phyloP scores from a whole-genome alignment of 1,139 yeast genomes.

The Debaryomyces psychrophilus region DNA sequence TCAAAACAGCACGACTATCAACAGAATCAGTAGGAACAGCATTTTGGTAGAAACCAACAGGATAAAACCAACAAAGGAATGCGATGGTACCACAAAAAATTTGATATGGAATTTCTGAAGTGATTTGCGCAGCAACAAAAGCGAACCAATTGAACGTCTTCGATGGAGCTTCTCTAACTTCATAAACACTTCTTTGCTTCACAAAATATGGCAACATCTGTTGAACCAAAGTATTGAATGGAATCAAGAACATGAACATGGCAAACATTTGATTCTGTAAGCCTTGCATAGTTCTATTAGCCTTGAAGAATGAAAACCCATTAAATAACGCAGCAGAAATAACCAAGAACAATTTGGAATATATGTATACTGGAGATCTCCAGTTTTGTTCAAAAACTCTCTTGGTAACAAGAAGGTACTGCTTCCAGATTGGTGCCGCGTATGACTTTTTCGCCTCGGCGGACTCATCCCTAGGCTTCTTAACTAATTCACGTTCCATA shows the following conservation, averaged over 20 bases:
- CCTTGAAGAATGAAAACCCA: conserved; percentile 76
- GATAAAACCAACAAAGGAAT: conserved; percentile 47
- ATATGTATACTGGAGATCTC: conserved; percentile 75
- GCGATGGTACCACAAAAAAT: conserved; percentile 37
- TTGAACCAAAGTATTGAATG: conserved; percentile 65
- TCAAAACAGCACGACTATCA: conserved; percentile 60
- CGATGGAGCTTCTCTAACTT: conserved; percentile 86
- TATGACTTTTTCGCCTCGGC: conserved; percentile 40
- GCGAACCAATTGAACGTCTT: conserved; percentile 55
- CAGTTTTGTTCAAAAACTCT: conserved; percentile 68
- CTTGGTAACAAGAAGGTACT: conserved; percentile 52
- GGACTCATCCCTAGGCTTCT: conserved; percentile 36
- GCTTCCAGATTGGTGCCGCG: conserved; percentile 51
- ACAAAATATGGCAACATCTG: conserved; percentile 77
- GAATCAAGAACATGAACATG: conserved; percentile 65
- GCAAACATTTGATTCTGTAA: conserved; percentile 69
- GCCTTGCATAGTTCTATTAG: conserved; percentile 61
- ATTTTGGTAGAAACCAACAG: conserved; percentile 41
- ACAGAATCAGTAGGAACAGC: conserved; percentile 35
- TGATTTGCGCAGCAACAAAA: conserved; percentile 40
- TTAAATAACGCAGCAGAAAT: conserved; percentile 59
- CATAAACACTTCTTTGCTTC: conserved; percentile 76
- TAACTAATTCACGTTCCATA: conserved; percentile 50
- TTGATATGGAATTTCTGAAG: conserved; percentile 42
- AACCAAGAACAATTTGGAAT: conserved; percentile 63